Evolutionary conservation across 305 asterid genomes (phyloP).

Genomic region (Solanum chacoense): DNA sequence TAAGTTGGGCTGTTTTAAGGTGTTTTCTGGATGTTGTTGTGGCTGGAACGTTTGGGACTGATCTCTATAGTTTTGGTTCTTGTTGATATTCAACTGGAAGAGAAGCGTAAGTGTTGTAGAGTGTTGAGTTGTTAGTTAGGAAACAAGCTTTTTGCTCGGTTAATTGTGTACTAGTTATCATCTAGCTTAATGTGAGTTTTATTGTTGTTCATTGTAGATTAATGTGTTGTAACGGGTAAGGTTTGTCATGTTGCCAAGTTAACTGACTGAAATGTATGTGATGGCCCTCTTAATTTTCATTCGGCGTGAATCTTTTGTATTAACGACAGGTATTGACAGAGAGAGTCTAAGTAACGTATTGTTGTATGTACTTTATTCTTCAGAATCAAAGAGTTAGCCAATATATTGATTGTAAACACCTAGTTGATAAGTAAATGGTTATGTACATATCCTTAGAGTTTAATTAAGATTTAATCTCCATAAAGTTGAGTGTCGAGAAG

Average conservation of each 20-base stretch:
- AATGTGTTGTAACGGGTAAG: background rate
- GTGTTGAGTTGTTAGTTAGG: background rate
- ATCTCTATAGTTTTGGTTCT: background rate
- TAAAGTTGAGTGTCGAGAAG: background rate
- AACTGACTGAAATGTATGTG: background rate
- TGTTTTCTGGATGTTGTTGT: background rate
- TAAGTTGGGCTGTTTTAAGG: background rate
- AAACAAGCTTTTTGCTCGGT: background rate
- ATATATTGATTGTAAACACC: background rate
- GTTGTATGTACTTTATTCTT: background rate
- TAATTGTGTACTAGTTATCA: background rate
- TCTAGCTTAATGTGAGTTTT: background rate
- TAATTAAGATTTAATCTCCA: background rate
- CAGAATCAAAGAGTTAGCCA: background rate
- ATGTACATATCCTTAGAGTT: background rate
- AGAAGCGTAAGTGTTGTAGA: background rate
- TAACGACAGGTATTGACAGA: background rate
- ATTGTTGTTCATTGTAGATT: background rate
- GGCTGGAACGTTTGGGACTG: background rate
- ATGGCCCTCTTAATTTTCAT: background rate
- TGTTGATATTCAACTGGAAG: background rate
- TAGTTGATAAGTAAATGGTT: background rate
- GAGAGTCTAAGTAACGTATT: background rate
- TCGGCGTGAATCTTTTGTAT: background rate
- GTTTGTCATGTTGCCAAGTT: background rate